These are phyloP conservation scores for Boletellus dicymbophilus DNA, from an alignment of 1,284 basidiomycete genomes.

Conservation along the genomic window DNA sequence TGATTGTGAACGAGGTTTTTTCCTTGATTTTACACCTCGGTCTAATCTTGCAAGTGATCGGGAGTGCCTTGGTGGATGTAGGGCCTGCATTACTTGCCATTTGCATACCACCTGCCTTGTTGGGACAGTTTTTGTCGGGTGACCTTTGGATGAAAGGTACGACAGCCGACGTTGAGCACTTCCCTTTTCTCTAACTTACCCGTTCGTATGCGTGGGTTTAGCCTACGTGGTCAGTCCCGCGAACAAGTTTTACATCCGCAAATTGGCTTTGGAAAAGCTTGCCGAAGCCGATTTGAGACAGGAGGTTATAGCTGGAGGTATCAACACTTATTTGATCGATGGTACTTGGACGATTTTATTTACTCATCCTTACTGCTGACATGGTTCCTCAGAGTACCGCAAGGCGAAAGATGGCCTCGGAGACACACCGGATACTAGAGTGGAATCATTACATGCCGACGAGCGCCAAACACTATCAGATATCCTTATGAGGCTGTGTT, in stretches of 20 bases:
- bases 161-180: neutral
- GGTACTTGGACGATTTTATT: conserved; percentile 19
- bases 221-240: conserved; percentile 17
- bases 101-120: conserved; percentile 18
- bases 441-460: conserved; percentile 19
- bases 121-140: neutral
- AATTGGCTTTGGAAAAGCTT: conserved; percentile 30
- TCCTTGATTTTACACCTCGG: conserved; percentile 27
- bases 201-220: neutral
- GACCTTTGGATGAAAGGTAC: conserved; percentile 24
- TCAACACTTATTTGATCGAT: conserved; percentile 28
- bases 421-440: conserved; percentile 23
- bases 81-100: conserved; percentile 21
- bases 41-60: conserved; percentile 19
- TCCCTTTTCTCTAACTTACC: neutral
- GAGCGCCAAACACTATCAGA: conserved; percentile 12
- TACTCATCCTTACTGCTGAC: neutral
- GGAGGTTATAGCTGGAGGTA: conserved; percentile 37
- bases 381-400: conserved; percentile 30
- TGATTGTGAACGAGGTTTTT: conserved; percentile 6
- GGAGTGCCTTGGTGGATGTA: conserved; percentile 13
- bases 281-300: conserved; percentile 21
- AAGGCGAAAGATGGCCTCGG: conserved; percentile 30
- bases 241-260: conserved; percentile 26
- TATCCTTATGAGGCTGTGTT: conserved; percentile 20